Evolutionary conservation across 129 eudicot species (phyloP).

Genomic region (Flaveria sonorensis): DNA sequence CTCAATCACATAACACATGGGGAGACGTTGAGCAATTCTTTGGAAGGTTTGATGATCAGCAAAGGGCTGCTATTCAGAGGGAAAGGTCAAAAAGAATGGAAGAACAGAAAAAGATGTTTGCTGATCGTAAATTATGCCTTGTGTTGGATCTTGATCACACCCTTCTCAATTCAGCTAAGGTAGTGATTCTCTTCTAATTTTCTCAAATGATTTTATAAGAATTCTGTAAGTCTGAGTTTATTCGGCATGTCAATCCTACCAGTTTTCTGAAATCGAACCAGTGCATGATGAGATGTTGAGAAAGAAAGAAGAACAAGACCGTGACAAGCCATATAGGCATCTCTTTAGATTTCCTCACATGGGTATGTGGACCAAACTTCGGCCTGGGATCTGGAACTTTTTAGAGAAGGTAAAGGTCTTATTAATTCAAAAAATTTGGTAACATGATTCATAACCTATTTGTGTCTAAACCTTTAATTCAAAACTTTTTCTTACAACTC

Average conservation of each 20-base stretch:
- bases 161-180: slow-evolving; percentile 98
- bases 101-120: slow-evolving; percentile 93
- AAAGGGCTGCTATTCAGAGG: slow-evolving; percentile 90
- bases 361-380: slow-evolving; percentile 98
- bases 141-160: slow-evolving; percentile 99
- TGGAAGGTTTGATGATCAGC: slow-evolving; percentile 83
- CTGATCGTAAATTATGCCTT: slow-evolving; percentile 78
- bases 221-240: not conserved
- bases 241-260: slow-evolving; percentile 20
- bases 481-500: slow-evolving; percentile 15
- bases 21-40: slow-evolving; percentile 81
- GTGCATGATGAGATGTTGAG: slow-evolving; percentile 81
- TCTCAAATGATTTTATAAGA: not conserved
- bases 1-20: slow-evolving; percentile 60
- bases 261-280: slow-evolving; percentile 88
- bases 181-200: slow-evolving; percentile 12
- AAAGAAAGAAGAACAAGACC: slow-evolving; percentile 93
- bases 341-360: slow-evolving; percentile 92
- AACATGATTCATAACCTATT: not conserved
- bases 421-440: not conserved
- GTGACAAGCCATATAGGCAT: slow-evolving; percentile 77
- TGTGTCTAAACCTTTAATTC: not conserved
- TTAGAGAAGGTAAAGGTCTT: slow-evolving; percentile 71
- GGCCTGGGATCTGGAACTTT: slow-evolving; percentile 98
- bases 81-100: slow-evolving; percentile 91